Evolutionary conservation across 2,329 filamentous ascomycete genomes (phyloP).

Genomic region (Calonectria crousiana): DNA sequence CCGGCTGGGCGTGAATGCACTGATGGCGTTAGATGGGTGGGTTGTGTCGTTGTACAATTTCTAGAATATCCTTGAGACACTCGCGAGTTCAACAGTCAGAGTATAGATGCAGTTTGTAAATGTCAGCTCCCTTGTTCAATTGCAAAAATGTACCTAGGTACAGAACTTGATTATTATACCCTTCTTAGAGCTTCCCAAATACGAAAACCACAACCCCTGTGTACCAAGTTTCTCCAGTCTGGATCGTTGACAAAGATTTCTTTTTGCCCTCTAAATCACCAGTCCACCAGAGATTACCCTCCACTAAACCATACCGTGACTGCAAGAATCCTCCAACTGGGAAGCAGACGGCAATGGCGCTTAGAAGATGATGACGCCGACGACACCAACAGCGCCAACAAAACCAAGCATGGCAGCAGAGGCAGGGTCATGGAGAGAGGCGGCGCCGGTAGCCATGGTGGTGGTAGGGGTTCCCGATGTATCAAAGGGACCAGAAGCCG

Average conservation of each 20-base stretch:
- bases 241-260: constrained; percentile 26
- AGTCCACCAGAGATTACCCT: constrained; percentile 17
- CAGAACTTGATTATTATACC: constrained; percentile 41
- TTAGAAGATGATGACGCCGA: constrained; percentile 45
- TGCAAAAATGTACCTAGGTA: constrained; percentile 42
- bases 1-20: constrained; percentile 18
- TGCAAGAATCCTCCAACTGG: background rate
- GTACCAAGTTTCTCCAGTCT: constrained; percentile 35
- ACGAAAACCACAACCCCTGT: constrained; percentile 39
- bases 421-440: constrained; percentile 34
- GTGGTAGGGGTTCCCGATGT: constrained; percentile 44
- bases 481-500: constrained; percentile 30
- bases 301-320: background rate
- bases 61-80: background rate
- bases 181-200: constrained; percentile 33
- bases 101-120: constrained; percentile 1
- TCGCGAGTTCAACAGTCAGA: background rate
- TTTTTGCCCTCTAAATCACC: constrained; percentile 20
- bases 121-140: constrained; percentile 28
- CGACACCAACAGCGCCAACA: constrained; percentile 35
- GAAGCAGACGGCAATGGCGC: constrained; percentile 4
- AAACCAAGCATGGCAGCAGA: constrained; percentile 42
- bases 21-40: constrained; percentile 30
- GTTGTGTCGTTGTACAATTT: constrained; percentile 11
- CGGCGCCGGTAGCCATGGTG: constrained; percentile 49